These are phyloP conservation scores for Didymosphaeria variabile DNA, from an alignment of 2,329 filamentous ascomycete species.

Conservation along the genomic window DNA sequence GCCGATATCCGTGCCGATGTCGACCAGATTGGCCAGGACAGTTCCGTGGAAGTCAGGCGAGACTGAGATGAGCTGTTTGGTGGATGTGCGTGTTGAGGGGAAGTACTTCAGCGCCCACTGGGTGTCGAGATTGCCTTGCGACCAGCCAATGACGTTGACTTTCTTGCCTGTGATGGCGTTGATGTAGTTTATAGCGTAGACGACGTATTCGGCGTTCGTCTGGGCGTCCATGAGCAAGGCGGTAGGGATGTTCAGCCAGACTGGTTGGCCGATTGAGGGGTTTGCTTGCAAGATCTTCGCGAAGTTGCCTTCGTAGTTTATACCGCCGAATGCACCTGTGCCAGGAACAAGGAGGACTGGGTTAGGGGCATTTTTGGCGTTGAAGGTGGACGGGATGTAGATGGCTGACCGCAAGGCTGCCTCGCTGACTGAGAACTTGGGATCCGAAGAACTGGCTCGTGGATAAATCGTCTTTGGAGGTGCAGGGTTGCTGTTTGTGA, in stretches of 20 bases:
- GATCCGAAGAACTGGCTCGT: slow-evolving; percentile 52
- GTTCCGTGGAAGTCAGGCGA: slow-evolving; percentile 65
- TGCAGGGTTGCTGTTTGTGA: slow-evolving; percentile 34
- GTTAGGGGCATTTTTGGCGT: slow-evolving; percentile 53
- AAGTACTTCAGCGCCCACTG: slow-evolving; percentile 69
- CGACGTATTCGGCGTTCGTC: slow-evolving; percentile 63
- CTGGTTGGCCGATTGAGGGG: slow-evolving; percentile 56
- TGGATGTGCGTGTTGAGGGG: slow-evolving; percentile 57
- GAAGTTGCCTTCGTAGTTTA: slow-evolving; percentile 58
- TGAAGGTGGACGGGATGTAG: slow-evolving; percentile 60
- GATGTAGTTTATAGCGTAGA: slow-evolving; percentile 68
- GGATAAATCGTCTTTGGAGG: slow-evolving; percentile 47
- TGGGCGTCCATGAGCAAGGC: slow-evolving; percentile 60
- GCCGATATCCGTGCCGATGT: slow-evolving; percentile 34
- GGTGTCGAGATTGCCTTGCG: slow-evolving; percentile 63
- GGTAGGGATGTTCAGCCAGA: slow-evolving; percentile 65
- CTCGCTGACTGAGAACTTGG: slow-evolving; percentile 60
- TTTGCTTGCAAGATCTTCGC: slow-evolving; percentile 57
- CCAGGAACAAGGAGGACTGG: slow-evolving; percentile 65
- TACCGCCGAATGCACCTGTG: slow-evolving; percentile 60
- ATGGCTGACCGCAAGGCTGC: slow-evolving; percentile 60
- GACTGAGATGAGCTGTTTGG: slow-evolving; percentile 62
- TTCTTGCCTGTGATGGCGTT: slow-evolving; percentile 49
- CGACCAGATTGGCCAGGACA: slow-evolving; percentile 44
- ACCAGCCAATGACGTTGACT: slow-evolving; percentile 62